Evolutionary conservation across 331 rosid species (phyloP).

Genomic region (Pyrus hybrid): DNA sequence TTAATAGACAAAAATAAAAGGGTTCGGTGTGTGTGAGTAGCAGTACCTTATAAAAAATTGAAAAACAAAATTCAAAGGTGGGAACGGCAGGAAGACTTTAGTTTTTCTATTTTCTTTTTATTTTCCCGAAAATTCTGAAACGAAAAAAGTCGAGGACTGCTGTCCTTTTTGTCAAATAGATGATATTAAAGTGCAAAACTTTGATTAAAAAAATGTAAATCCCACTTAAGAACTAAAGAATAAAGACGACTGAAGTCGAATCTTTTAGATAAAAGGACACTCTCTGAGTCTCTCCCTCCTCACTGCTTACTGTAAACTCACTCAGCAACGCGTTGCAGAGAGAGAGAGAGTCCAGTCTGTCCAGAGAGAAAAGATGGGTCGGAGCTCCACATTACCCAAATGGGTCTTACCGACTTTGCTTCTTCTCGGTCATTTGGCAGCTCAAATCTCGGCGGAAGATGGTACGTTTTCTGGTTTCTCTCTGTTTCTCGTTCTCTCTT

Average conservation of each 20-base stretch:
- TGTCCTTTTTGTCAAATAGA: not conserved
- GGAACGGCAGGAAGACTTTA: conserved; percentile 6
- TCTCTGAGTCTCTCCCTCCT: too few relatives aligned
- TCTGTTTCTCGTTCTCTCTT: not conserved
- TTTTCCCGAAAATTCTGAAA: not conserved
- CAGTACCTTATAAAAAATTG: too few relatives aligned
- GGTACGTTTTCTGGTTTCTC: conserved; percentile 32
- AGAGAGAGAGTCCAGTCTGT: not conserved
- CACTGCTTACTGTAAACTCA: not conserved
- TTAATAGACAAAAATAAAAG: too few relatives aligned
- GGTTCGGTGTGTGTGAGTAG: too few relatives aligned
- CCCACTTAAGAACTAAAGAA: not conserved
- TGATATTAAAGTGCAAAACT: not conserved
- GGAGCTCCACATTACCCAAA: conserved; percentile 34
- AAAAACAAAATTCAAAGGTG: not conserved
- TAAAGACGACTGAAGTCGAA: conserved; percentile 24
- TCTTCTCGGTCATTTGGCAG: conserved; percentile 25
- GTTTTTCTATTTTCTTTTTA: not conserved
- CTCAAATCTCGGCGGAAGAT: conserved; percentile 35
- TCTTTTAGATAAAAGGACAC: conserved; percentile 54
- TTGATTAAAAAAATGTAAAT: conserved; percentile 15
- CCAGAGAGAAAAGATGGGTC: conserved; percentile 31
- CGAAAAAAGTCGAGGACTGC: not conserved
- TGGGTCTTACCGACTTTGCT: conserved; percentile 30
- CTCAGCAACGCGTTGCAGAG: not conserved